Conservation (phyloP, 2,329 filamentous ascomycete genomes). For the Colletotrichum shisoi region DNA sequence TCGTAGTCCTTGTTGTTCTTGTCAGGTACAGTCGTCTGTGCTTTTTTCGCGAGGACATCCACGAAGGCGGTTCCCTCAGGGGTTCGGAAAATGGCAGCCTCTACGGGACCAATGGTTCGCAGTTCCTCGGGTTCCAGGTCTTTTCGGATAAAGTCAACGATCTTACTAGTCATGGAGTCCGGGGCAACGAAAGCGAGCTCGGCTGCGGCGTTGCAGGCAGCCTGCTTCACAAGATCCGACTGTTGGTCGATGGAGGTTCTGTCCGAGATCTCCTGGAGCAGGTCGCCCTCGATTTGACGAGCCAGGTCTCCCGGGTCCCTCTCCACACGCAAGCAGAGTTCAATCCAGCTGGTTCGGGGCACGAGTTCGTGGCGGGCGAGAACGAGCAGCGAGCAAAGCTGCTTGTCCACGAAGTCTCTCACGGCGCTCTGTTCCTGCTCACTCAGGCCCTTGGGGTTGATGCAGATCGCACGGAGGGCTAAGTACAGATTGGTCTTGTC, state of each 20-base stretch:
- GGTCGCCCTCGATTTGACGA: slow-evolving; percentile 65
- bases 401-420: slow-evolving; percentile 56
- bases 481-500: slow-evolving; percentile 70
- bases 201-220: slow-evolving; percentile 84
- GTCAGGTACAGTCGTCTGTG: slow-evolving; percentile 72
- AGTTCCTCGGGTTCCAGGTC: slow-evolving; percentile 78
- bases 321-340: slow-evolving; percentile 79
- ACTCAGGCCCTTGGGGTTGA: slow-evolving; percentile 62
- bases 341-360: slow-evolving; percentile 85
- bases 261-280: slow-evolving; percentile 72
- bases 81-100: slow-evolving; percentile 91
- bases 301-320: slow-evolving; percentile 85
- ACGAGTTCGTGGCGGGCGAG: slow-evolving; percentile 81
- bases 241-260: slow-evolving; percentile 60
- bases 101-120: slow-evolving; percentile 78
- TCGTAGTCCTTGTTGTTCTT: slow-evolving; percentile 97
- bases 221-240: slow-evolving; percentile 61
- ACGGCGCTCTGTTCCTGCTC: slow-evolving; percentile 53
- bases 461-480: slow-evolving; percentile 69
- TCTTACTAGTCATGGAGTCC: slow-evolving; percentile 75
- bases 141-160: slow-evolving; percentile 75
- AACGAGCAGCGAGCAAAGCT: slow-evolving; percentile 80
- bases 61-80: slow-evolving; percentile 88
- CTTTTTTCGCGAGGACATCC: slow-evolving; percentile 87
- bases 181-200: slow-evolving; percentile 95